A percentile compares a stretch with the other conserved stretches of the same genome.
phyloP scores from a whole-genome alignment of 2,329 filamentous ascomycete genomes.

The Coniochaeta hoffmannii region DNA sequence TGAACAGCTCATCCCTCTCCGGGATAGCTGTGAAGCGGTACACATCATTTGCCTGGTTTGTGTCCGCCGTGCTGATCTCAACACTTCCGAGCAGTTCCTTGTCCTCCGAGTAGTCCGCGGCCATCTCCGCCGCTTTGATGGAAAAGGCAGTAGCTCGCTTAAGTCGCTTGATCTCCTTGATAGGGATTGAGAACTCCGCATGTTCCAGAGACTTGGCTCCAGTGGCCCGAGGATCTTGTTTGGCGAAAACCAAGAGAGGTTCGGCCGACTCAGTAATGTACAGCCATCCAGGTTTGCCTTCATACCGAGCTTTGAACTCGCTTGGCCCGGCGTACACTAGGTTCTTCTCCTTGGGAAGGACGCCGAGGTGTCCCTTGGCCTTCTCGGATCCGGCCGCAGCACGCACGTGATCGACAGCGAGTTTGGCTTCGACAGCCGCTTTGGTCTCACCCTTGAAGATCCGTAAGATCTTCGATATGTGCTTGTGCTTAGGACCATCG shows the following conservation, averaged over 20 bases:
- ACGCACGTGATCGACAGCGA: neutral
- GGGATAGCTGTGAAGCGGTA: constrained; percentile 1
- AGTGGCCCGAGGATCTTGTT: neutral
- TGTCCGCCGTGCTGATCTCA: constrained; percentile 1
- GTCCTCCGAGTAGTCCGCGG: neutral
- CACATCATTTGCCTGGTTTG: constrained; percentile 1
- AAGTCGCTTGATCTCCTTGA: neutral
- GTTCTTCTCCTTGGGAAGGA: constrained; percentile 3
- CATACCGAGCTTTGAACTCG: constrained; percentile 1
- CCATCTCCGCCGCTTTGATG: neutral
- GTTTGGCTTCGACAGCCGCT: neutral
- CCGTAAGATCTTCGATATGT: neutral
- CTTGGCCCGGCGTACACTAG: neutral
- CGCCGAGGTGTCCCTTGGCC: constrained; percentile 1
- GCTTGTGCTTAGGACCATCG: constrained; percentile 1
- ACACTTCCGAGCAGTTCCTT: neutral
- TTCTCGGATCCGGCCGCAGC: neutral
- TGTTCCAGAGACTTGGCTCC: neutral
- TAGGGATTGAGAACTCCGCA: neutral
- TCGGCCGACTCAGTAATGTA: constrained; percentile 1
- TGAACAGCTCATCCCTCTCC: constrained; percentile 41
- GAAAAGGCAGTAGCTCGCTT: constrained; percentile 2
- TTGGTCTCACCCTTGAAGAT: constrained; percentile 1
- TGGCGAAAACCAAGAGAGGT: neutral
- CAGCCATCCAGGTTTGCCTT: neutral